These are phyloP conservation scores for Cyathus striatus DNA, from an alignment of 768 basidiomycete species.

Conservation along the genomic window DNA sequence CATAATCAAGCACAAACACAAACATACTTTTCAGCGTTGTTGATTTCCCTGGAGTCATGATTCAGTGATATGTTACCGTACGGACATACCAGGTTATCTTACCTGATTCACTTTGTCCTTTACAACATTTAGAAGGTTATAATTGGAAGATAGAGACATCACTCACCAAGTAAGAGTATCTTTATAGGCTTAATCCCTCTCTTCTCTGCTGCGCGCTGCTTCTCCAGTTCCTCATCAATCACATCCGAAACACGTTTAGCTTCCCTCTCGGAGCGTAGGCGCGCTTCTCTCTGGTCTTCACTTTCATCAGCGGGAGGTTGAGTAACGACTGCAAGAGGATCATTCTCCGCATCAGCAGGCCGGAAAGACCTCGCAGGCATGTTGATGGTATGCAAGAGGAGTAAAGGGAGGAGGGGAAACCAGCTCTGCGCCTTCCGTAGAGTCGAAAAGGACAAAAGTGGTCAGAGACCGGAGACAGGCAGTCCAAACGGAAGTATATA, in stretches of 20 bases:
- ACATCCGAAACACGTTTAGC: slow-evolving; percentile 53
- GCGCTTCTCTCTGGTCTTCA: slow-evolving; percentile 32
- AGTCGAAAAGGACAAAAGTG: not conserved
- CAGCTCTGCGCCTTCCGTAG: no score
- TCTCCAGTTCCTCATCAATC: slow-evolving; percentile 62
- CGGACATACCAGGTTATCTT: slow-evolving; percentile 13
- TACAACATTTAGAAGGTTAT: not conserved
- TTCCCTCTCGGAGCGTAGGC: slow-evolving; percentile 42
- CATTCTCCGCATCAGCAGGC: slow-evolving; percentile 25
- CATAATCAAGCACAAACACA: not conserved
- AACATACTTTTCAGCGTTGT: slow-evolving; percentile 74
- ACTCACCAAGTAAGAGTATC: slow-evolving; percentile 56
- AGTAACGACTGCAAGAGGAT: slow-evolving; percentile 43
- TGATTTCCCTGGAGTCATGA: slow-evolving; percentile 54
- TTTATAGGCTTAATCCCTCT: slow-evolving; percentile 47
- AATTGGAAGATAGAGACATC: not conserved
- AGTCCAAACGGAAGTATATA: not conserved
- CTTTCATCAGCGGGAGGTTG: slow-evolving; percentile 54
- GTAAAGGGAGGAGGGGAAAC: no score
- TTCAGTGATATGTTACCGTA: slow-evolving; percentile 2
- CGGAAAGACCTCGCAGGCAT: no score
- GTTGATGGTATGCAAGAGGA: no score
- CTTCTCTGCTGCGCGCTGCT: slow-evolving; percentile 39
- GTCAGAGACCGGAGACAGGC: not conserved
- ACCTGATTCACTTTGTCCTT: slow-evolving; percentile 84